Evolutionary conservation across 768 basidiomycete species (phyloP).

Genomic region (Hygrocybe punicea): DNA sequence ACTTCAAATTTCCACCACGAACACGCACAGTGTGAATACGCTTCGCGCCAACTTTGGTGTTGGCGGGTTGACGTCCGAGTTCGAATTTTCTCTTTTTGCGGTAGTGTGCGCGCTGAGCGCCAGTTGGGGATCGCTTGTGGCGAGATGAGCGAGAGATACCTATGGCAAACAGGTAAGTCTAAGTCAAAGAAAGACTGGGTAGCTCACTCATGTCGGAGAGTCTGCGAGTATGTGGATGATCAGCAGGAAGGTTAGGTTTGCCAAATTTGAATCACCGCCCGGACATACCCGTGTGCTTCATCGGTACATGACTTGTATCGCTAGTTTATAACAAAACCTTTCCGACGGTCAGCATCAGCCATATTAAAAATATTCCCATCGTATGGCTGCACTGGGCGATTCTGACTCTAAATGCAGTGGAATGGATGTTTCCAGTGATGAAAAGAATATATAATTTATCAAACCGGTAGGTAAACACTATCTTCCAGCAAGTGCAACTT

Average conservation of each 20-base stretch:
- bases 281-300: slow-evolving; percentile 26
- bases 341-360: too few species aligned
- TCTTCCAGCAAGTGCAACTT: slow-evolving; percentile 1
- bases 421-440: too few species aligned
- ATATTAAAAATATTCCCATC: too few species aligned
- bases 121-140: slow-evolving; percentile 94
- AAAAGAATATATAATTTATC: too few species aligned
- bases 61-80: slow-evolving; percentile 96
- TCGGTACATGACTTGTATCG: too few species aligned
- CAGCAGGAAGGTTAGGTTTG: slow-evolving; percentile 37
- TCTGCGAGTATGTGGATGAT: slow-evolving; percentile 32
- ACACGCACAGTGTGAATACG: slow-evolving; percentile 93
- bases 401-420: too few species aligned
- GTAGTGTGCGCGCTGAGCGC: slow-evolving; percentile 89
- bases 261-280: slow-evolving; percentile 34
- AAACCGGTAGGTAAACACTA: background rate
- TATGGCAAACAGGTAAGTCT: slow-evolving; percentile 29
- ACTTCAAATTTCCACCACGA: slow-evolving; percentile 93
- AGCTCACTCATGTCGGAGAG: slow-evolving; percentile 72
- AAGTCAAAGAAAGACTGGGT: slow-evolving; percentile 23
- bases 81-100: slow-evolving; percentile 99
- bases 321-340: too few species aligned
- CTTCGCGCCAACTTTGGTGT: slow-evolving; percentile 94
- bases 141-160: slow-evolving; percentile 97
- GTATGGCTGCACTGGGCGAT: too few species aligned